Base-by-base conservation (phyloP, 352 stramenopile genomes). In the Globisporangium polare region DNA sequence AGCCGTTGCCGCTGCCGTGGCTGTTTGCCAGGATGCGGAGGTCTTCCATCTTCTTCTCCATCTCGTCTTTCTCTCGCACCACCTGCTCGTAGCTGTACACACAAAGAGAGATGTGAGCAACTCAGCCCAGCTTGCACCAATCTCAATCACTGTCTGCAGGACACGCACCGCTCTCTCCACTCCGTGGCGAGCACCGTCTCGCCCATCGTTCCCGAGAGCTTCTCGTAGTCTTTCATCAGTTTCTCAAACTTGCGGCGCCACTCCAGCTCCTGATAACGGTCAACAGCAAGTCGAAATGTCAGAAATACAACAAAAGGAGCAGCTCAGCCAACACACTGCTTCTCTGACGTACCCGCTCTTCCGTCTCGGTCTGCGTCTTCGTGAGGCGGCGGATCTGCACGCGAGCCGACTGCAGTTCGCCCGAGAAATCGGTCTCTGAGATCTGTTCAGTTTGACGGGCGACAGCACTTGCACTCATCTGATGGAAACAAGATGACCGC, bases 171-270 rank as follows among this genome's bases (percentile, higher is more conserved):
- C 53, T 91, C 82, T 57, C 86, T 83, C 86, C 86, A 95, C 49
- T 95, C 86, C 20, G 86, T 95, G 15, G 86, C 86, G 2, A 95
- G 68, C 9, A 90, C 80, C 1, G 86, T 93, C 58, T 93, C 86
- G 5, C 86, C 86, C 86, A 95, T 95, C 0, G 86, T 89, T 5
- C 86, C 86, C 22, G 83, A 93, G 1, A 95, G 73, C 41, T 93
- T 95, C 41, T 92, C 80, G 54, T 92, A 92, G 63, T 95, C 86
- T n/a, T 86, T 88, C 69, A 83, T 75, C 17, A 95, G 53, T 27
- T 92, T 91, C 22, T 92, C 83, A 73, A 89, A 93, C 69, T 95
- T 95, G 53, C 83, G 83, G 53, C 83, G 77, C 83, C 83, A 93
- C 22, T 89, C 81, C 15, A 74, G 73, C 61, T 92, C 86, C 86